Conservation (phyloP, 2,329 filamentous ascomycete species). For the Graphium sp. region DNA sequence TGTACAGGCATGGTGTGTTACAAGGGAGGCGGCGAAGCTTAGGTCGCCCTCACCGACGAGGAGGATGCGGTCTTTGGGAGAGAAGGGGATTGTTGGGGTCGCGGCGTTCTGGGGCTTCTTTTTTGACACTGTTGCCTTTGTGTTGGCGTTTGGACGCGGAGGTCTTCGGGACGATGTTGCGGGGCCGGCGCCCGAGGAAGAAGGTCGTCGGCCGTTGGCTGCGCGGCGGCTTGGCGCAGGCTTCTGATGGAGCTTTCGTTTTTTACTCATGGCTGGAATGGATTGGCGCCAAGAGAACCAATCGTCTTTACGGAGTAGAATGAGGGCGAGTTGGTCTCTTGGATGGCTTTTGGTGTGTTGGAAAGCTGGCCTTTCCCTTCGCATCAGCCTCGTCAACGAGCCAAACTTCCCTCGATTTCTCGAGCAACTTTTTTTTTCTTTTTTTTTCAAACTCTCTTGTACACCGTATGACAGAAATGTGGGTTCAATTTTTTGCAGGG, state of each 20-base stretch:
- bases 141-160: conserved; percentile 10
- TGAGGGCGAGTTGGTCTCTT: too few relatives aligned
- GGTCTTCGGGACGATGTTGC: conserved; percentile 7
- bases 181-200: conserved; percentile 3
- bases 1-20: conserved; percentile 46
- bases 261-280: conserved; percentile 26
- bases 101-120: conserved; percentile 4
- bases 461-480: too few relatives aligned
- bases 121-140: conserved; percentile 7
- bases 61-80: conserved; percentile 49
- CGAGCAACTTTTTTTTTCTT: too few relatives aligned
- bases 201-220: conserved; percentile 6
- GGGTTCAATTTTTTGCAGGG: too few relatives aligned
- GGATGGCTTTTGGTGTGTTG: too few relatives aligned
- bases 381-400: too few relatives aligned
- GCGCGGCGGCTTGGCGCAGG: conserved; percentile 6
- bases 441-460: too few relatives aligned
- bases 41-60: conserved; percentile 70
- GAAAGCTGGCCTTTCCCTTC: too few relatives aligned
- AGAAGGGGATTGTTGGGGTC: conserved; percentile 46
- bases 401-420: too few relatives aligned
- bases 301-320: too few relatives aligned
- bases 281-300: too few relatives aligned
- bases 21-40: conserved; percentile 55
- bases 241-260: conserved; percentile 20